Evolutionary conservation across 1,284 basidiomycete species (phyloP).

Genomic region (Sphagnurus paluster): DNA sequence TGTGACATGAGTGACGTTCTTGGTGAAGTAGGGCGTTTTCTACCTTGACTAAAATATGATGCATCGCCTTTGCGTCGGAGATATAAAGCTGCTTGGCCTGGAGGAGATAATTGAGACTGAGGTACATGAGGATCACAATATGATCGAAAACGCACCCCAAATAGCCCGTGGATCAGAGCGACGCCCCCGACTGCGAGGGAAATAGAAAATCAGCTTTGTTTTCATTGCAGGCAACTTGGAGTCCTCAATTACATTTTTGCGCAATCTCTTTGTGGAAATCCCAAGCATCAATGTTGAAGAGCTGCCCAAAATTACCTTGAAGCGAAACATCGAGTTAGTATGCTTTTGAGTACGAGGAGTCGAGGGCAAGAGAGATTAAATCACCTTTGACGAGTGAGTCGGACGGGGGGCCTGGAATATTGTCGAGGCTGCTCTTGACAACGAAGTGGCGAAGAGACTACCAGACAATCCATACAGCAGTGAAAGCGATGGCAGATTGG

Average conservation of each 20-base stretch:
- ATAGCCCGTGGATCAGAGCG: constrained; percentile 22
- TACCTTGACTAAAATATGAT: constrained; percentile 38
- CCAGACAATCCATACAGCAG: constrained; percentile 14
- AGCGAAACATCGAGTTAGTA: too few relatives aligned
- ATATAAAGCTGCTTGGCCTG: constrained; percentile 30
- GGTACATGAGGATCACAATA: not conserved
- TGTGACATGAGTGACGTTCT: too few relatives aligned
- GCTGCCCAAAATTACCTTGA: constrained; percentile 10
- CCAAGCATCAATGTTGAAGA: constrained; percentile 10
- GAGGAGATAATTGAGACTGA: not conserved
- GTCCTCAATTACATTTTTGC: constrained; percentile 2
- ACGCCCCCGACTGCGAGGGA: constrained; percentile 27
- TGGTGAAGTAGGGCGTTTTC: too few relatives aligned
- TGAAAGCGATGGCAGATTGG: too few relatives aligned
- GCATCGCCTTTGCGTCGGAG: constrained; percentile 34
- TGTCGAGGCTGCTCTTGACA: constrained; percentile 23
- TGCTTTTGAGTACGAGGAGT: not conserved
- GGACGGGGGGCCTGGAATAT: constrained; percentile 25
- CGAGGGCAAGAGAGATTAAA: not conserved
- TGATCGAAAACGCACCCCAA: constrained; percentile 24
- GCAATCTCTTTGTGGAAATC: constrained; percentile 8
- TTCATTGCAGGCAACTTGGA: not conserved
- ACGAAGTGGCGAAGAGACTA: constrained; percentile 16
- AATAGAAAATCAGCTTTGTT: too few relatives aligned
- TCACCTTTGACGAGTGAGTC: constrained; percentile 12